A percentile compares a stretch with the other conserved stretches of the same genome.
phyloP scores from a whole-genome alignment of 345 rosid genomes.

The Microcos paniculata region DNA sequence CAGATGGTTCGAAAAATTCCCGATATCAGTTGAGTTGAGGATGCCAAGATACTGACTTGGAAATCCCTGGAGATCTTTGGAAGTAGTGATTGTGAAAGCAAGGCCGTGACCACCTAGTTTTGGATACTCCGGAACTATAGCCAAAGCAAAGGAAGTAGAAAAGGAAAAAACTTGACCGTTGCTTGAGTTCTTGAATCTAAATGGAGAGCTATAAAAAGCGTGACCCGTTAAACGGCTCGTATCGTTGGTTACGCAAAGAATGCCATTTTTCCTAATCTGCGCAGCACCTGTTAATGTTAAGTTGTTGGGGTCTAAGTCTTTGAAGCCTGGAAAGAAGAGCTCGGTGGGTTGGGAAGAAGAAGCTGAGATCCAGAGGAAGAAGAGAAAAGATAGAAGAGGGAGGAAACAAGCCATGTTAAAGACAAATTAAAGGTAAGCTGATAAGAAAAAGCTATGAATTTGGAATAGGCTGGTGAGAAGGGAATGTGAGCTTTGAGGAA shows the following conservation, averaged over 20 bases:
- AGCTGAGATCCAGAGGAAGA: conserved; percentile 29
- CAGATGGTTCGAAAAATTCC: conserved; percentile 55
- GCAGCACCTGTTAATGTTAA: conserved; percentile 56
- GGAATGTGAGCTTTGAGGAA: not conserved
- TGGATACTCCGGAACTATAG: conserved; percentile 62
- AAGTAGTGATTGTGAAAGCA: conserved; percentile 67
- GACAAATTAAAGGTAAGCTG: not conserved
- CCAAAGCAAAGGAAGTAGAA: conserved; percentile 75
- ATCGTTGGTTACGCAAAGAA: conserved; percentile 58
- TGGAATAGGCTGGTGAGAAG: not conserved
- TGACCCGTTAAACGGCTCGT: conserved; percentile 60
- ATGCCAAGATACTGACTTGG: conserved; percentile 86
- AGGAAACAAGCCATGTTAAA: conserved; percentile 21
- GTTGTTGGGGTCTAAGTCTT: conserved; percentile 27
- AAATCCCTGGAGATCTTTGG: conserved; percentile 36
- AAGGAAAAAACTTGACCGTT: conserved; percentile 55
- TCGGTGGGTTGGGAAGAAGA: conserved; percentile 30
- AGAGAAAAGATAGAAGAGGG: conserved; percentile 2
- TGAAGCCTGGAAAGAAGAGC: conserved; percentile 54
- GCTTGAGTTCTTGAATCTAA: conserved; percentile 55
- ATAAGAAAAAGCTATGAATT: conserved; percentile 1
- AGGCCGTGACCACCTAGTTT: conserved; percentile 85
- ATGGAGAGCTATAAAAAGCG: conserved; percentile 60
- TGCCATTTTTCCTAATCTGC: conserved; percentile 48
- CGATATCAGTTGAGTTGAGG: conserved; percentile 50